These are phyloP conservation scores for Monilinia polystroma DNA, from an alignment of 2,329 filamentous ascomycete genomes.

Conservation along the genomic window DNA sequence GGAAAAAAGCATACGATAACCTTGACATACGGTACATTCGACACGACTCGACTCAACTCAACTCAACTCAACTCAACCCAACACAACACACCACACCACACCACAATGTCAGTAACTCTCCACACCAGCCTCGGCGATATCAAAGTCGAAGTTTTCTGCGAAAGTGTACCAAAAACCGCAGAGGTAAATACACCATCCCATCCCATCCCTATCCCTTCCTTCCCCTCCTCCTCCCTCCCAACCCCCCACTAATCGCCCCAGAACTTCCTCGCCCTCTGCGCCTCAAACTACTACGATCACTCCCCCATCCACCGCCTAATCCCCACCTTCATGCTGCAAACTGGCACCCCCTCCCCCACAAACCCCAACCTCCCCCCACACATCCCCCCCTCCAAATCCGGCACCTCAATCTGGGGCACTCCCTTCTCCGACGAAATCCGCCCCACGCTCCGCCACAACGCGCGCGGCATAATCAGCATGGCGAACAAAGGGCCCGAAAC, in stretches of 20 bases:
- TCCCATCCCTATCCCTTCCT: neutral
- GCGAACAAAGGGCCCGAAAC: constrained; percentile 73
- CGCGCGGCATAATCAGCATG: constrained; percentile 72
- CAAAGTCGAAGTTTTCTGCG: constrained; percentile 95
- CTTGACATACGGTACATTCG: too few relatives aligned
- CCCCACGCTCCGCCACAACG: constrained; percentile 65
- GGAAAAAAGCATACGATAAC: neutral
- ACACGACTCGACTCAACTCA: too few relatives aligned
- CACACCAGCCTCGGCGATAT: constrained; percentile 88
- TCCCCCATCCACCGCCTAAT: constrained; percentile 81
- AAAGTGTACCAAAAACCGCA: constrained; percentile 87
- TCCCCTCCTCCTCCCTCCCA: neutral
- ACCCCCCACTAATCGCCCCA: constrained; percentile 41
- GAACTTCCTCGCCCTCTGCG: constrained; percentile 88
- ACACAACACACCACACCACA: neutral
- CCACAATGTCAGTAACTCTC: constrained; percentile 64
- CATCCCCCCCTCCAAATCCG: constrained; percentile 62
- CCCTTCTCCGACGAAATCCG: constrained; percentile 80
- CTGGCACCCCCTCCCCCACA: constrained; percentile 59
- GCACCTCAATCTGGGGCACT: constrained; percentile 70
- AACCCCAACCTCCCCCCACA: constrained; percentile 49
- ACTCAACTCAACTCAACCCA: too few relatives aligned
- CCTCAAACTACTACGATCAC: constrained; percentile 71
- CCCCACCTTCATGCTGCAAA: constrained; percentile 77
- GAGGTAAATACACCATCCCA: constrained; percentile 53